These are phyloP conservation scores for Hydrangea macrophylla DNA, from an alignment of 148 eudicot species.

Conservation along the genomic window DNA sequence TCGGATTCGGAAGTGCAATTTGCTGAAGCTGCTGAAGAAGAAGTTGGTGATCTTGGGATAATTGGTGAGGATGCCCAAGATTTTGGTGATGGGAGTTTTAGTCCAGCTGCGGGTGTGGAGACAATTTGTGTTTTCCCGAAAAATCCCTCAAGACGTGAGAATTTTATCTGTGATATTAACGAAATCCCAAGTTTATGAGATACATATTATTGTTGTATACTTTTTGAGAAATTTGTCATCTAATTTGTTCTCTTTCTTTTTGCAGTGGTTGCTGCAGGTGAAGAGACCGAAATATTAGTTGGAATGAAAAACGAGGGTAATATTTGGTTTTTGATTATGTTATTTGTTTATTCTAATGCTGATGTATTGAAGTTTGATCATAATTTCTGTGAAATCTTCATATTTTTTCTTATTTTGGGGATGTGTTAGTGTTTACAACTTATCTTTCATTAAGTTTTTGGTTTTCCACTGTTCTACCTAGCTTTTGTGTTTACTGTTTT, in stretches of 20 bases:
- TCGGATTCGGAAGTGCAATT: neutral
- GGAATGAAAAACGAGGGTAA: conserved; percentile 88
- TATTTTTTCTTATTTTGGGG: neutral
- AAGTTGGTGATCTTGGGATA: conserved; percentile 61
- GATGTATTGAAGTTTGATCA: neutral
- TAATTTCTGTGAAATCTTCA: neutral
- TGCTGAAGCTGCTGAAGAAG: conserved; percentile 31
- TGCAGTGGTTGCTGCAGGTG: conserved; percentile 81
- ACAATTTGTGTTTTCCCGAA: conserved; percentile 82
- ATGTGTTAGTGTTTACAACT: neutral
- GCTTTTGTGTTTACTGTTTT: neutral
- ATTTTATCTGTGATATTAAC: neutral
- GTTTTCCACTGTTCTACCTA: neutral
- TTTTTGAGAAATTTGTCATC: conserved; percentile 4
- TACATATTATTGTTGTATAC: neutral
- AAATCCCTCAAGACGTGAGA: conserved; percentile 61
- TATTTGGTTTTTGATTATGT: neutral
- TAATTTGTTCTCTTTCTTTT: conserved; percentile 10
- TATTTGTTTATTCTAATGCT: neutral
- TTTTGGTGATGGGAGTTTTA: conserved; percentile 46
- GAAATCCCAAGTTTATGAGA: neutral
- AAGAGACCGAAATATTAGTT: conserved; percentile 72
- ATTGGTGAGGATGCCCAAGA: conserved; percentile 60
- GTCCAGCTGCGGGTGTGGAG: conserved; percentile 74
- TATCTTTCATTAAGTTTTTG: neutral